These are phyloP conservation scores for Stephanodiscus minutulus DNA, from an alignment of 108 stramenopile species.

Conservation along the genomic window DNA sequence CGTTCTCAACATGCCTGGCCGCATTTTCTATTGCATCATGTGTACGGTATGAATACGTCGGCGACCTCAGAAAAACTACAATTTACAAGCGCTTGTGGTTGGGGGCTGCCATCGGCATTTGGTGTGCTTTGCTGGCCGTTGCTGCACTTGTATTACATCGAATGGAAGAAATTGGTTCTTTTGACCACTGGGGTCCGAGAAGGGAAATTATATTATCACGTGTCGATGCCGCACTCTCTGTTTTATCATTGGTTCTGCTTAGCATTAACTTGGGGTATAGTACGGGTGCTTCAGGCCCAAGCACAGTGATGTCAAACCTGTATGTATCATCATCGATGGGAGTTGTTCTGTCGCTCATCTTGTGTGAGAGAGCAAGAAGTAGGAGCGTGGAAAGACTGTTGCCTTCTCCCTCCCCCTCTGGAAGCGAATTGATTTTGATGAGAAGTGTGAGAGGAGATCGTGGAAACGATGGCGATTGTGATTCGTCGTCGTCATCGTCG, in stretches of 20 bases:
- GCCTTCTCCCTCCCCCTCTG: neutral
- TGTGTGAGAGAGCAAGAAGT: conserved; percentile 21
- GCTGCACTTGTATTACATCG: conserved; percentile 19
- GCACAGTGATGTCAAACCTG: conserved; percentile 20
- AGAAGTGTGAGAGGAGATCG: neutral
- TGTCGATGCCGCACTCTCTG: conserved; percentile 13
- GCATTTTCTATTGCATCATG: conserved; percentile 19
- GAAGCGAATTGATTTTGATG: neutral
- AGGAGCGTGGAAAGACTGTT: conserved; percentile 3
- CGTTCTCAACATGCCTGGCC: conserved; percentile 27
- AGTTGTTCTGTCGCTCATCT: conserved; percentile 21
- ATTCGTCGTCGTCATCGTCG: conserved; percentile 11
- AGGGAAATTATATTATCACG: conserved; percentile 11
- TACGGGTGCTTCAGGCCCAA: conserved; percentile 32
- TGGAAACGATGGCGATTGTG: neutral
- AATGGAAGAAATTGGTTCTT: conserved; percentile 25
- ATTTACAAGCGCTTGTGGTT: conserved; percentile 32
- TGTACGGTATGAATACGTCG: conserved; percentile 7
- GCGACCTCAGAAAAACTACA: conserved; percentile 16
- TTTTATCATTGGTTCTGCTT: conserved; percentile 17
- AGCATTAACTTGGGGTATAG: conserved; percentile 27
- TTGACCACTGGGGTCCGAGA: conserved; percentile 15
- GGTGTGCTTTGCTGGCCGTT: conserved; percentile 14
- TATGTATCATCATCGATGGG: conserved; percentile 31
- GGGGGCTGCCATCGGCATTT: conserved; percentile 24